A percentile compares a stretch with the other conserved stretches of the same genome.
phyloP scores from a whole-genome alignment of 1,284 basidiomycete species.

The Trametes polyzona region DNA sequence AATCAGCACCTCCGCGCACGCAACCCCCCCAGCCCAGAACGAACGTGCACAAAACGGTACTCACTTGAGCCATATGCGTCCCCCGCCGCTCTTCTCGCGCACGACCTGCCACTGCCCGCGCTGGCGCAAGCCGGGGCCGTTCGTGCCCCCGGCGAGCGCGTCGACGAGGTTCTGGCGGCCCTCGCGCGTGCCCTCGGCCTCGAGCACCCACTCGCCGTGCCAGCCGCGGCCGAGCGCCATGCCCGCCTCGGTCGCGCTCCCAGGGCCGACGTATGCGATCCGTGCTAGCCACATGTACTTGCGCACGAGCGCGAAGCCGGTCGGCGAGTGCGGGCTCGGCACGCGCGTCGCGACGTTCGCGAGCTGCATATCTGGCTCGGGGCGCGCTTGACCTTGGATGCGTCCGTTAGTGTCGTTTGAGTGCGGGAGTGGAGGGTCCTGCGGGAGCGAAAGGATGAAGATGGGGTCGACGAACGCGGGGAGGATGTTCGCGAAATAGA shows the following conservation, averaged over 20 bases:
- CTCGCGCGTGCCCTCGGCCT: slow-evolving; percentile 73
- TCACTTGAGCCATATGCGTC: slow-evolving; percentile 68
- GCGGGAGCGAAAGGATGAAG: slow-evolving; percentile 47
- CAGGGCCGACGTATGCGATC: slow-evolving; percentile 45
- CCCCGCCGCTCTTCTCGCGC: slow-evolving; percentile 59
- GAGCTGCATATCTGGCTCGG: slow-evolving; percentile 43
- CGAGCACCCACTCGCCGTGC: slow-evolving; percentile 76
- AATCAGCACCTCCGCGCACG: too few relatives aligned
- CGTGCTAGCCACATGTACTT: slow-evolving; percentile 66
- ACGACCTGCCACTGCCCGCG: slow-evolving; percentile 59
- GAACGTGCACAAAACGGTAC: too few relatives aligned
- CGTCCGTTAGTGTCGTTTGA: too few relatives aligned
- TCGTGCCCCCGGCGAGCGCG: slow-evolving; percentile 36
- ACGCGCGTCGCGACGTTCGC: slow-evolving; percentile 47
- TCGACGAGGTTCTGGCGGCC: slow-evolving; percentile 60
- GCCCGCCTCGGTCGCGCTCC: slow-evolving; percentile 33
- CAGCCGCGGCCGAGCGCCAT: slow-evolving; percentile 64
- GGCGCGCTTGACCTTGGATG: too few relatives aligned
- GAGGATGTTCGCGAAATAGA: slow-evolving; percentile 72
- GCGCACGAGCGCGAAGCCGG: slow-evolving; percentile 57
- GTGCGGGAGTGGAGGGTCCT: slow-evolving; percentile 37
- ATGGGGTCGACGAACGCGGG: slow-evolving; percentile 52
- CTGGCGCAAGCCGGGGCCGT: slow-evolving; percentile 37
- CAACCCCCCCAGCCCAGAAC: too few relatives aligned
- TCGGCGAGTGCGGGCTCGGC: slow-evolving; percentile 58